Percentiles rank a stretch among this genome's conserved stretches.
These are phyloP conservation scores for Moniliella sp. DNA, from an alignment of 1,284 basidiomycete species.

Conservation along the genomic window DNA sequence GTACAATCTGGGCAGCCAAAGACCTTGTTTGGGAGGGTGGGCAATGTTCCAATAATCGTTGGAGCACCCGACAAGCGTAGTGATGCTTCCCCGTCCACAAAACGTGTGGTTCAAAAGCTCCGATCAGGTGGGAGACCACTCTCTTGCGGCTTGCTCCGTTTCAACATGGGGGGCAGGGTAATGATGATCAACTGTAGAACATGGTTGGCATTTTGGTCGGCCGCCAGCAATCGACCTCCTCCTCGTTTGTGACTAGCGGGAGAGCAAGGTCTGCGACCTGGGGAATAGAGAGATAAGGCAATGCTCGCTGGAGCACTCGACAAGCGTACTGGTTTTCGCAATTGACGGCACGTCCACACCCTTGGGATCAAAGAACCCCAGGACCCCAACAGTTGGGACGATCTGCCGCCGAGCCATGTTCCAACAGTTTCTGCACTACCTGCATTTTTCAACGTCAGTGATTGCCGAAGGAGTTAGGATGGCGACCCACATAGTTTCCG, in stretches of 20 bases:
- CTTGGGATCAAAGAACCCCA: slow-evolving; percentile 53
- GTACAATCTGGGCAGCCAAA: slow-evolving; percentile 65
- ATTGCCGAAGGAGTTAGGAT: not conserved
- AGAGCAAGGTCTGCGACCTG: slow-evolving; percentile 19
- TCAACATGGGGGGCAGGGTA: too few relatives aligned
- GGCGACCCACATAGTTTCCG: slow-evolving; percentile 62
- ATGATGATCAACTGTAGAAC: slow-evolving; percentile 46
- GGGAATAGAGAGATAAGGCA: slow-evolving; percentile 41
- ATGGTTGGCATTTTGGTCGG: slow-evolving; percentile 40
- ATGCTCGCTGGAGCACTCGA: slow-evolving; percentile 31
- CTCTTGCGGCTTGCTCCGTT: too few relatives aligned
- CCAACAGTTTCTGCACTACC: slow-evolving; percentile 82
- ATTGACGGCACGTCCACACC: too few relatives aligned
- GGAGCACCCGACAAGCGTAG: slow-evolving; percentile 83
- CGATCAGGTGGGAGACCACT: too few relatives aligned
- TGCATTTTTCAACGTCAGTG: too few relatives aligned
- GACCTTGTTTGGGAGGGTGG: too few relatives aligned
- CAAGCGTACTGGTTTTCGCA: not conserved
- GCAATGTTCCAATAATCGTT: slow-evolving; percentile 64
- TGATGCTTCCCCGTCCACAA: slow-evolving; percentile 65
- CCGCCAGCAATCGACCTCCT: slow-evolving; percentile 20
- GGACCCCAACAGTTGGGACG: slow-evolving; percentile 47
- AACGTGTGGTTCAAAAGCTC: too few relatives aligned
- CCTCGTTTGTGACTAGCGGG: too few relatives aligned
- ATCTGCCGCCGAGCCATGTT: slow-evolving; percentile 51